These are phyloP conservation scores for Schizophyllum amplum DNA, from an alignment of 1,284 basidiomycete genomes.

Conservation along the genomic window DNA sequence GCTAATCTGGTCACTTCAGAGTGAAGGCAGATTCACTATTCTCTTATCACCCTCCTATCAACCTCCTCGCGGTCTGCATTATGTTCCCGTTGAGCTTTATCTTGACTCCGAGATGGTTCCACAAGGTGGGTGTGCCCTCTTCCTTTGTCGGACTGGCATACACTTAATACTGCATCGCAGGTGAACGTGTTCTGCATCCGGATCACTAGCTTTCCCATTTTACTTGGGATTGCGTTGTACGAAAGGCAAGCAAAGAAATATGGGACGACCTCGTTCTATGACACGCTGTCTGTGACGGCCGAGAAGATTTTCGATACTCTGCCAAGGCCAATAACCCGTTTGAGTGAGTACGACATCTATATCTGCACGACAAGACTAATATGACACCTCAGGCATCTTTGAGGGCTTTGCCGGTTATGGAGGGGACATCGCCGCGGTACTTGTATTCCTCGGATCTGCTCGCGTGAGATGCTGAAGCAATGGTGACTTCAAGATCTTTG, in stretches of 20 bases:
- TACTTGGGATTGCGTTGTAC: constrained; percentile 75
- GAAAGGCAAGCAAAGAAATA: constrained; percentile 70
- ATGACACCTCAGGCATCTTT: constrained; percentile 51
- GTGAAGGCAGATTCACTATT: constrained; percentile 87
- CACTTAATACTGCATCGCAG: constrained; percentile 25
- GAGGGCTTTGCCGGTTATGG: constrained; percentile 71
- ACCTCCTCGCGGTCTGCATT: constrained; percentile 72
- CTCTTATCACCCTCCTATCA: constrained; percentile 89
- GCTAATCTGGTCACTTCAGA: constrained; percentile 31
- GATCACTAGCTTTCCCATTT: constrained; percentile 83
- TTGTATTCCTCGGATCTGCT: constrained; percentile 16
- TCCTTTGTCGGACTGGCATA: constrained; percentile 3
- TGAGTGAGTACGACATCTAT: constrained; percentile 43
- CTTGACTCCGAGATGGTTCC: constrained; percentile 74
- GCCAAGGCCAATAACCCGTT: constrained; percentile 60
- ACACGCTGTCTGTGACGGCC: constrained; percentile 56
- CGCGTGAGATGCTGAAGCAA: not conserved
- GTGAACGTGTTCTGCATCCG: constrained; percentile 84
- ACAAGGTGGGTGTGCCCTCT: constrained; percentile 47
- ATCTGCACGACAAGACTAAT: constrained; percentile 7
- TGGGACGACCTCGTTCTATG: constrained; percentile 58
- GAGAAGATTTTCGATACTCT: constrained; percentile 68
- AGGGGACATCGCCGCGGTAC: constrained; percentile 66
- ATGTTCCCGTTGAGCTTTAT: constrained; percentile 81
- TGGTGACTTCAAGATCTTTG: constrained; percentile 64